Conservation (phyloP, 805 yeast genomes). For the Schwanniomyces yamadae region DNA sequence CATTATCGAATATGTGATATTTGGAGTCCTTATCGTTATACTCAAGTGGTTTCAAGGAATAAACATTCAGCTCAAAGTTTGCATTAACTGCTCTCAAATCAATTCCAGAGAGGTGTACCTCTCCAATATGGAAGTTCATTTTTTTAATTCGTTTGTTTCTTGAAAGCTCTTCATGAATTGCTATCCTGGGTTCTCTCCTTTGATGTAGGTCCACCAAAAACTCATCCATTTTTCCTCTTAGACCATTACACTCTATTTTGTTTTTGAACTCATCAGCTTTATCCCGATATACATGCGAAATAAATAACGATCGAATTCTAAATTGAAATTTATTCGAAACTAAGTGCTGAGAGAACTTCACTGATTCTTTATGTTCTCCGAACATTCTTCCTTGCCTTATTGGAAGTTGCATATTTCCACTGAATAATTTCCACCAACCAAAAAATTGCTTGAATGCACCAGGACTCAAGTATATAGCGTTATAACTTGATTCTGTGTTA, state of each 20-base stretch:
- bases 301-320: slow-evolving; percentile 65
- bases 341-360: slow-evolving; percentile 73
- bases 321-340: slow-evolving; percentile 80
- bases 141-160: slow-evolving; percentile 49
- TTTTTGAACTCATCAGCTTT: slow-evolving; percentile 42
- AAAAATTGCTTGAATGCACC: slow-evolving; percentile 64
- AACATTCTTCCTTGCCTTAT: slow-evolving; percentile 73
- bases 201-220: slow-evolving; percentile 43
- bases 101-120: slow-evolving; percentile 51
- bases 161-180: slow-evolving; percentile 45
- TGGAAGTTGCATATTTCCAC: slow-evolving; percentile 77
- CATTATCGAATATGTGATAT: slow-evolving; percentile 50
- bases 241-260: slow-evolving; percentile 60
- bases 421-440: slow-evolving; percentile 83
- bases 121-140: slow-evolving; percentile 67
- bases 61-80: slow-evolving; percentile 35
- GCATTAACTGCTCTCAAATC: slow-evolving; percentile 62
- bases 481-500: slow-evolving; percentile 45
- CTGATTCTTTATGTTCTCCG: slow-evolving; percentile 50
- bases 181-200: slow-evolving; percentile 35
- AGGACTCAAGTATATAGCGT: slow-evolving; percentile 78
- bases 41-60: slow-evolving; percentile 9
- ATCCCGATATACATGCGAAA: slow-evolving; percentile 70
- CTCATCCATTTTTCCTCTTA: slow-evolving; percentile 46
- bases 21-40: slow-evolving; percentile 7